Conservation (phyloP, 202 grass and related monocot species). For the Elaeis oleifera region DNA sequence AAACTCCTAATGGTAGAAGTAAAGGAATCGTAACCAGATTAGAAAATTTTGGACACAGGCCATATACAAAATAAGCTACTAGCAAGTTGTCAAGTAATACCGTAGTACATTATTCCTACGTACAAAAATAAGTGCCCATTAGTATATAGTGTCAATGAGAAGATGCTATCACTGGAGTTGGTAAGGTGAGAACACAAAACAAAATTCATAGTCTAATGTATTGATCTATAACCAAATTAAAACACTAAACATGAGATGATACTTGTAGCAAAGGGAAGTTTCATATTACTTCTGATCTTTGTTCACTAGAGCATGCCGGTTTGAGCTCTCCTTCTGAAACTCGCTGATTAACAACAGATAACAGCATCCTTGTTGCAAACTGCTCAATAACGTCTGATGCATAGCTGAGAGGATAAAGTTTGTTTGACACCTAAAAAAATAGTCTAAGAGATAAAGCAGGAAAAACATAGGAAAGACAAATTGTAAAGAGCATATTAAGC, state of each 20-base stretch:
- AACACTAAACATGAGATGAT: neutral
- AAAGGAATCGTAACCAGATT: too few species aligned
- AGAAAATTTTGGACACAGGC: too few species aligned
- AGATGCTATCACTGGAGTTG: too few species aligned
- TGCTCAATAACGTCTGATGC: conserved; percentile 71
- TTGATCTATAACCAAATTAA: neutral
- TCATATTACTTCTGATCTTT: conserved; percentile 46
- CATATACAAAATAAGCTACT: too few species aligned
- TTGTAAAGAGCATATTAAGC: neutral
- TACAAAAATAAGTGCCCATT: too few species aligned
- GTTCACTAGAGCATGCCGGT: conserved; percentile 36
- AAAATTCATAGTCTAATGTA: neutral
- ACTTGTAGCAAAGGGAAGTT: conserved; percentile 9
- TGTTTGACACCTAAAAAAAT: conserved; percentile 62
- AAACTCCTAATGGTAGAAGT: too few species aligned
- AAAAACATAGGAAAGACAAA: conserved; percentile 1
- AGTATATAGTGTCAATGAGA: too few species aligned
- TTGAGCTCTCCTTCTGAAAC: conserved; percentile 34
- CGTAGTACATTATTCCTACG: too few species aligned
- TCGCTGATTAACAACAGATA: conserved; percentile 54
- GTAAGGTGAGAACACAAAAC: too few species aligned
- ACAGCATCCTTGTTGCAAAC: conserved; percentile 66
- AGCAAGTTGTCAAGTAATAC: too few species aligned
- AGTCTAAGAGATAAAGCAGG: neutral
- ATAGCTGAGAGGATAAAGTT: conserved; percentile 63